These are phyloP conservation scores for Catunica adiposa DNA, from an alignment of 2,329 filamentous ascomycete genomes.

Conservation along the genomic window DNA sequence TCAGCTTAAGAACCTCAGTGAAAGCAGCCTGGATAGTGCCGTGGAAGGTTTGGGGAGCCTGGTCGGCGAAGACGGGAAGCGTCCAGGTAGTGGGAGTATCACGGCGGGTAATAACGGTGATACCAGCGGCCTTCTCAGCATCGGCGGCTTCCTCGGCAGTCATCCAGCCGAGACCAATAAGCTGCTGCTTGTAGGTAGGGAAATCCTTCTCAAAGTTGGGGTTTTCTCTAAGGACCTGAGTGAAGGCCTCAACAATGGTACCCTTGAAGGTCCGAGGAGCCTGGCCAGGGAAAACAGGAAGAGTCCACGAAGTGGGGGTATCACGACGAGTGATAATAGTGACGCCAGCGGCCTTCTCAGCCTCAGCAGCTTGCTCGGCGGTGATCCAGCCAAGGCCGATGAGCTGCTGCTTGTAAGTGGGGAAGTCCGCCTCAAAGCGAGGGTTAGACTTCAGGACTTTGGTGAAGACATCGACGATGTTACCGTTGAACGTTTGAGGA, in stretches of 20 bases:
- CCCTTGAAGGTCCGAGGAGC: neutral
- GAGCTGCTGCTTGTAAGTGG: slow-evolving; percentile 11
- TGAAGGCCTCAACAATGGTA: slow-evolving; percentile 2
- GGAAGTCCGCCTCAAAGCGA: slow-evolving; percentile 11
- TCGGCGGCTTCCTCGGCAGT: slow-evolving; percentile 1
- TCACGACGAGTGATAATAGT: neutral
- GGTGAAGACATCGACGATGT: slow-evolving; percentile 6
- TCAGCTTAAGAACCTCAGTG: neutral
- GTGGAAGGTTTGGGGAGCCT: neutral
- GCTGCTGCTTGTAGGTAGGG: slow-evolving; percentile 10
- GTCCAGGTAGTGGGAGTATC: neutral
- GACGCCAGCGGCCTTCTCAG: neutral
- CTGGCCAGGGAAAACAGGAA: slow-evolving; percentile 4
- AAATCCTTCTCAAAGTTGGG: slow-evolving; percentile 11
- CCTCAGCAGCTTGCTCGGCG: neutral
- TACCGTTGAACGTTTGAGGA: slow-evolving; percentile 4
- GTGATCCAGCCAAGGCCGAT: slow-evolving; percentile 9
- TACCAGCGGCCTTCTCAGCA: neutral
- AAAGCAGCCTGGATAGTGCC: slow-evolving; percentile 5
- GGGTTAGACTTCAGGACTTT: slow-evolving; percentile 6
- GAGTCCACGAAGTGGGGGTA: slow-evolving; percentile 3
- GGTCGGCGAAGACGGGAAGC: neutral
- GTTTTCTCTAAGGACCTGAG: slow-evolving; percentile 4
- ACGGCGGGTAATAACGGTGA: neutral
- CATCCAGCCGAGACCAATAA: slow-evolving; percentile 11